These are phyloP conservation scores for Carex sylvatica DNA, from an alignment of 202 grass and related monocot genomes.

Conservation along the genomic window DNA sequence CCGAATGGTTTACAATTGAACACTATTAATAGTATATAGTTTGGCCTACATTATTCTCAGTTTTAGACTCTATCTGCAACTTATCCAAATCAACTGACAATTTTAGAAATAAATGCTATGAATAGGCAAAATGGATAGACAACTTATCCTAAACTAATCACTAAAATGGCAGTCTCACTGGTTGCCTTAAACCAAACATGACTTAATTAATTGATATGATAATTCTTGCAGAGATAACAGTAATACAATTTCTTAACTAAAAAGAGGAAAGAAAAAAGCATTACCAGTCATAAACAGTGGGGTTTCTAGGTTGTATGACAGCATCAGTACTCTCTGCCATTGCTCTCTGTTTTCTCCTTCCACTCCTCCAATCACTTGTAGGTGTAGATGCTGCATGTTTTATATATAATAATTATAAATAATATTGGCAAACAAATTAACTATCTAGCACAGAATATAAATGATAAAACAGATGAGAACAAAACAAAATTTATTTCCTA, in stretches of 20 bases:
- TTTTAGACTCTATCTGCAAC: background rate
- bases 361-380: conserved; percentile 40
- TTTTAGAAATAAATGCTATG: background rate
- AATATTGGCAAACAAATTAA: background rate
- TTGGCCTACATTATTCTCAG: background rate
- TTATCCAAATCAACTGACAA: background rate
- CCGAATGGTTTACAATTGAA: background rate
- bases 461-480: background rate
- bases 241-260: background rate
- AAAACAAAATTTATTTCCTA: background rate
- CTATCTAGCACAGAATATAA: background rate
- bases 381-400: conserved; percentile 11
- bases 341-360: conserved; percentile 41
- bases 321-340: conserved; percentile 34
- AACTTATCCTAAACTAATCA: background rate
- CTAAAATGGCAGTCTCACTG: background rate
- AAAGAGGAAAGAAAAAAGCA: conserved; percentile 8
- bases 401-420: background rate
- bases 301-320: conserved; percentile 45
- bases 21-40: conserved; percentile 10
- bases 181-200: background rate
- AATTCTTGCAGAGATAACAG: background rate
- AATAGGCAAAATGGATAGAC: background rate
- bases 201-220: background rate
- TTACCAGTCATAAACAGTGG: conserved; percentile 89